Evolutionary conservation across 2,329 filamentous ascomycete species (phyloP), one percentile per base, ranked within the genome.

Genomic region (Thyridium curvatum): DNA sequence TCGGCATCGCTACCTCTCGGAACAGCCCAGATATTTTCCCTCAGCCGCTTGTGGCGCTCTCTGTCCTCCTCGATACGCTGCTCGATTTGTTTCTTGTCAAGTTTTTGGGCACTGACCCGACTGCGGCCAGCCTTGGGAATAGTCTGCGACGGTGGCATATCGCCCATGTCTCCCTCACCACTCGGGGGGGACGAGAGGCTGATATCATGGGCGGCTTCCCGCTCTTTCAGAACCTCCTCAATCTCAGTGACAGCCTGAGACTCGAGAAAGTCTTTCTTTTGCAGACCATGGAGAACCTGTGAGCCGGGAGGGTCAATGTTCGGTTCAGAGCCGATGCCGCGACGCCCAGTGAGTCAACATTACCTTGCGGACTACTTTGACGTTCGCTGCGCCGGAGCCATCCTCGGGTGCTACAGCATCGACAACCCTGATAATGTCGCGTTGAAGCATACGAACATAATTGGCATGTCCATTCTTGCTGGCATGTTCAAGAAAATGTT

Each of bases 21-120:
- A 3, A 95, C 81, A 1, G 89, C 87, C 93, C 94, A 98, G 46
- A 95, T 94, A 52, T 82, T 89, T 65, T 98, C 93, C 16, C 93
- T 71, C 53, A 91, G 69, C 32, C 91, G 71, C 70, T 98, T 98
- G 61, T 98, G 94, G 32, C 93, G 72, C 61, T 98, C 93, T 4
- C 93, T 73, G 61, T 98, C 93, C 63, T 98, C 94, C 52, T 98
- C 94, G 46, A 98, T 95, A 31, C 93, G 74, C 66, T 97, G 90
- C 64, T 97, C 90, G 38, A 96, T 86, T 64, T 95, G 86, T 40
- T 84, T 77, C 63, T 91, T 93, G 54, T 96, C 87, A 37, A 93
- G 60, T 13, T 65, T 60, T 18, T 64, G 61, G 5, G 58, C 47
- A 28, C 46, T 46, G 18, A 52, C 41, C 46, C 56, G 16, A 7